Conservation (phyloP, 2,329 filamentous ascomycete species). For the Sclerotinia sclerotiorum region DNA sequence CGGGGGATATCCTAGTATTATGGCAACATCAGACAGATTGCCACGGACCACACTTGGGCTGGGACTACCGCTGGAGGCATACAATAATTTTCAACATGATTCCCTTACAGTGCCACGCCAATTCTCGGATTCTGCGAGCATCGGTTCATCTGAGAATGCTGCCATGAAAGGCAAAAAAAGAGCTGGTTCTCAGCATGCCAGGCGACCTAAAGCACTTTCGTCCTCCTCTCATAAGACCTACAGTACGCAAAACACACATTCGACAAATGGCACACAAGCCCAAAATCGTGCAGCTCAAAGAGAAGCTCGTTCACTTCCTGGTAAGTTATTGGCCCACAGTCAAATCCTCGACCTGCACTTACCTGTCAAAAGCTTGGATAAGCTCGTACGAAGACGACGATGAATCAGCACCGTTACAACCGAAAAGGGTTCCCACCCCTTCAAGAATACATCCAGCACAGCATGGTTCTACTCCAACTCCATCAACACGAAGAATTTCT, state of each 20-base stretch:
- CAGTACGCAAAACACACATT: conserved; percentile 30
- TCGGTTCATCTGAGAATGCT: conserved; percentile 31
- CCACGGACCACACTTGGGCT: conserved; percentile 26
- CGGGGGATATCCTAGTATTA: conserved; percentile 20
- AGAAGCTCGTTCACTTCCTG: conserved; percentile 37
- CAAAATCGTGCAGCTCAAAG: conserved; percentile 33
- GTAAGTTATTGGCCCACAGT: conserved; percentile 30
- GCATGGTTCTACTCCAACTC: conserved; percentile 34
- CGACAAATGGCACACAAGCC: conserved; percentile 32
- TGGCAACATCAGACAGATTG: conserved; percentile 27
- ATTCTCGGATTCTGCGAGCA: conserved; percentile 31
- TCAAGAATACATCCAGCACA: conserved; percentile 36
- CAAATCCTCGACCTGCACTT: conserved; percentile 21
- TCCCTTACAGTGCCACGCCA: conserved; percentile 25
- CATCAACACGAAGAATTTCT: conserved; percentile 33
- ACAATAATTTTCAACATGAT: conserved; percentile 35
- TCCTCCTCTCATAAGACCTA: conserved; percentile 31
- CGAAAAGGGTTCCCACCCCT: conserved; percentile 34
- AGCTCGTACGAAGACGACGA: conserved; percentile 38
- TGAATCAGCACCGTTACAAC: conserved; percentile 26
- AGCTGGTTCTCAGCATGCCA: conserved; percentile 24
- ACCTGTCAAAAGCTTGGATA: conserved; percentile 39
- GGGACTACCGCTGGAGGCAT: conserved; percentile 31
- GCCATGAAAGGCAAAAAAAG: conserved; percentile 32
- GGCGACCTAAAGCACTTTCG: conserved; percentile 32